A percentile compares a stretch with the other conserved stretches of the same genome.
Conservation (phyloP, 306 rosid genomes). For the Cicer yamashitae region DNA sequence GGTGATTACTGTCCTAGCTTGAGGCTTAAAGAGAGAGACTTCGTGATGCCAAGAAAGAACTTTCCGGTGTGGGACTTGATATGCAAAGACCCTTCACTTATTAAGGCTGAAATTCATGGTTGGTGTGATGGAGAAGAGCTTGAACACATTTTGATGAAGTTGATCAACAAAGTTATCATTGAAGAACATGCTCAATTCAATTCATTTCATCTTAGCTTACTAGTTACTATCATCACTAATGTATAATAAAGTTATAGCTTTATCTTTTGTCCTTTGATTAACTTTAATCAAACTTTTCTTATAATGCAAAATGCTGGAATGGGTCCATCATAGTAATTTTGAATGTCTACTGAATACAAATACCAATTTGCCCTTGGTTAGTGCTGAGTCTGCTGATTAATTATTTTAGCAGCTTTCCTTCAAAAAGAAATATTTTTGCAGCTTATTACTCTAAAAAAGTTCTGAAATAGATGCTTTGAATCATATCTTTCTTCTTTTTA, state of each 20-base stretch:
- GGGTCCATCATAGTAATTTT: not conserved
- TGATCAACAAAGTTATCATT: conserved; percentile 47
- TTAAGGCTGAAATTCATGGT: conserved; percentile 65
- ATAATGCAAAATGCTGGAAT: not conserved
- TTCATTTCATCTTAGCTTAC: conserved; percentile 18
- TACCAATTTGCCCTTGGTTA: no score
- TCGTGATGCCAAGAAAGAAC: conserved; percentile 73
- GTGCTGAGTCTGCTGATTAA: no score
- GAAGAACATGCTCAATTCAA: conserved; percentile 46
- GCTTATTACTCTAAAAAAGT: no score
- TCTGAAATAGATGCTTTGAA: no score
- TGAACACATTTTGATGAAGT: conserved; percentile 41
- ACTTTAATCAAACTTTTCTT: not conserved
- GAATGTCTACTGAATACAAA: no score
- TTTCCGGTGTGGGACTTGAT: conserved; percentile 69
- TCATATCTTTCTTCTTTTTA: no score
- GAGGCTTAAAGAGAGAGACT: conserved; percentile 56
- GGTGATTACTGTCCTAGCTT: conserved; percentile 73
- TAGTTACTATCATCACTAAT: not conserved
- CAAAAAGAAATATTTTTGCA: no score
- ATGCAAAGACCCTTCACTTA: conserved; percentile 49
- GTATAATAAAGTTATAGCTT: not conserved
- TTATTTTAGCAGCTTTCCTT: no score
- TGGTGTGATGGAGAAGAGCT: conserved; percentile 65
- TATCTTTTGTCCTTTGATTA: not conserved